Evolutionary conservation across 768 basidiomycete species (phyloP).

Genomic region (Mycena filopes): DNA sequence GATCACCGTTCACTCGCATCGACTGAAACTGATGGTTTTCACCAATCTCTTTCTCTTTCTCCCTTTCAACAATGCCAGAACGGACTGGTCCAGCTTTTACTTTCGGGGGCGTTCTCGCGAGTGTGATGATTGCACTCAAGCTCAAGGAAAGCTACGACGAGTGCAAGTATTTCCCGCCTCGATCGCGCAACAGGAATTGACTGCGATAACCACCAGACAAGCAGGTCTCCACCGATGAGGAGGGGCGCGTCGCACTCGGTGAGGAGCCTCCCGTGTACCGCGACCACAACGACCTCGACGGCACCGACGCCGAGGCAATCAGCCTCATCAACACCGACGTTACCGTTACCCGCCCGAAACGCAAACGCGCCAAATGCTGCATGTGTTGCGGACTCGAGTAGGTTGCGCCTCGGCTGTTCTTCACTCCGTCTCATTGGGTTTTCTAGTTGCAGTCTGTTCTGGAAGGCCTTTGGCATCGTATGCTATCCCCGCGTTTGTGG

Average conservation of each 20-base stretch:
- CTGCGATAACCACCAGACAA: slow-evolving; percentile 46
- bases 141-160: slow-evolving; percentile 59
- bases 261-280: slow-evolving; percentile 33
- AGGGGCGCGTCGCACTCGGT: slow-evolving; percentile 46
- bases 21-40: not conserved
- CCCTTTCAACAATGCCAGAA: slow-evolving; percentile 23
- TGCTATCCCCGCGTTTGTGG: not conserved
- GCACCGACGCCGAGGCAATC: slow-evolving; percentile 44
- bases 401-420: slow-evolving; percentile 35
- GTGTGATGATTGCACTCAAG: slow-evolving; percentile 57
- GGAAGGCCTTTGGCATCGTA: slow-evolving; percentile 65
- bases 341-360: slow-evolving; percentile 42
- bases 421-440: not conserved
- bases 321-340: slow-evolving; percentile 47
- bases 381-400: slow-evolving; percentile 64
- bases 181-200: not conserved
- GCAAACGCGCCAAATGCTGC: slow-evolving; percentile 53
- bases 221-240: slow-evolving; percentile 54
- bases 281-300: slow-evolving; percentile 30
- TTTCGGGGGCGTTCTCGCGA: slow-evolving; percentile 57
- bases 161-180: slow-evolving; percentile 45
- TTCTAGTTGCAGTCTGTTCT: slow-evolving; percentile 62
- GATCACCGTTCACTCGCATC: slow-evolving; percentile 3
- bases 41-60: slow-evolving; percentile 1
- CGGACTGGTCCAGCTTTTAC: slow-evolving; percentile 29